phyloP scores from a whole-genome alignment of 345 rosid species.

The Carallia pectinifolia region DNA sequence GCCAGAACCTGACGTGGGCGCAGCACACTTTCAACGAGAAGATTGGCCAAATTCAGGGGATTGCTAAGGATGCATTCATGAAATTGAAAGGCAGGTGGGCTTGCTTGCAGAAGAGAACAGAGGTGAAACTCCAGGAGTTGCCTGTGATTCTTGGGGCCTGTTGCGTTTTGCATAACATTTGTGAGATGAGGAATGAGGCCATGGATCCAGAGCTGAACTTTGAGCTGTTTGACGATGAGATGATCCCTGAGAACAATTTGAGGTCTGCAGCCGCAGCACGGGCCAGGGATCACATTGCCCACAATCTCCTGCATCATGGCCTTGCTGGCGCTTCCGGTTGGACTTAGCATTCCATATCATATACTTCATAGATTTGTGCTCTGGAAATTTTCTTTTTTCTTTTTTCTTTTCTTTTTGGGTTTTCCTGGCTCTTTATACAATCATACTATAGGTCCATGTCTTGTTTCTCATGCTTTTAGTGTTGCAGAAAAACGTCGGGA shows the following conservation, averaged over 20 bases:
- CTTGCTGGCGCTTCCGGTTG: slow-evolving; percentile 49
- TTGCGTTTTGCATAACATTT: slow-evolving; percentile 74
- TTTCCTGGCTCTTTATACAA: no score
- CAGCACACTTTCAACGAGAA: slow-evolving; percentile 82
- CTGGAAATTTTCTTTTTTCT: neutral
- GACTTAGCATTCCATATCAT: neutral
- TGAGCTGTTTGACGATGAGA: slow-evolving; percentile 67
- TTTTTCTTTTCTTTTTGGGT: neutral
- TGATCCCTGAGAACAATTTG: slow-evolving; percentile 53
- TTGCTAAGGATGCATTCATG: slow-evolving; percentile 60
- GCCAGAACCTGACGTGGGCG: slow-evolving; percentile 77
- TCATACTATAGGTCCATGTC: neutral
- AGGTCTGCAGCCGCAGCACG: slow-evolving; percentile 52
- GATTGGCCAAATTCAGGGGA: slow-evolving; percentile 57
- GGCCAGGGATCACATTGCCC: slow-evolving; percentile 72
- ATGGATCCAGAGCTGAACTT: slow-evolving; percentile 44
- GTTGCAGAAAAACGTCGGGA: neutral
- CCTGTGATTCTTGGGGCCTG: slow-evolving; percentile 78
- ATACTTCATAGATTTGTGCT: neutral
- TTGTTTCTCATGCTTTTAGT: neutral
- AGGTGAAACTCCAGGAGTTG: slow-evolving; percentile 73
- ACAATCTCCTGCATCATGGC: slow-evolving; percentile 70
- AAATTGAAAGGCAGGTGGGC: slow-evolving; percentile 72
- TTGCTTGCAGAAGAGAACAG: slow-evolving; percentile 80
- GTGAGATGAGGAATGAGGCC: slow-evolving; percentile 55